Conservation (phyloP, 768 basidiomycete genomes). For the Chalciporus piperatus region DNA sequence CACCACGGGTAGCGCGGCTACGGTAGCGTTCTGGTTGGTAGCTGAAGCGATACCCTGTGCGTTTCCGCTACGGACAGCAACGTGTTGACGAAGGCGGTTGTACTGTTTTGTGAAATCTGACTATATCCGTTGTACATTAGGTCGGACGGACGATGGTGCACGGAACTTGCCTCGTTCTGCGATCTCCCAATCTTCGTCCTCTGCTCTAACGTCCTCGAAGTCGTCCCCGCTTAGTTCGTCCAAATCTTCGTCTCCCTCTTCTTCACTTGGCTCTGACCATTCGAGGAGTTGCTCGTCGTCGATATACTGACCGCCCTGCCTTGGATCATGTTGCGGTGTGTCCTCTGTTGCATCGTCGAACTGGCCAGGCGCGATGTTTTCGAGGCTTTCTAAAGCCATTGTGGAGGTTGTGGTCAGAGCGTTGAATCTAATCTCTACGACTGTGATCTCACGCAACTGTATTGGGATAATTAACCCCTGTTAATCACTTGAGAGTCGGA, state of each 20-base stretch:
- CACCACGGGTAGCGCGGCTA: constrained; percentile 66
- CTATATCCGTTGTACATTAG: constrained; percentile 4
- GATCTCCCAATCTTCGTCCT: constrained; percentile 89
- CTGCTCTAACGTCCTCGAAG: constrained; percentile 60
- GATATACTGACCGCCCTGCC: constrained; percentile 41
- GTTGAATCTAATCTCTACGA: neutral
- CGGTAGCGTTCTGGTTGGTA: constrained; percentile 44
- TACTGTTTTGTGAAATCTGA: constrained; percentile 98
- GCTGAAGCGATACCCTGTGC: constrained; percentile 59
- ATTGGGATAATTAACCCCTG: constrained; percentile 15
- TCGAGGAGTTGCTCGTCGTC: constrained; percentile 36
- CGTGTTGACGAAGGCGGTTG: constrained; percentile 90
- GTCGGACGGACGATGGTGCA: neutral
- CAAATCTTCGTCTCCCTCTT: constrained; percentile 17
- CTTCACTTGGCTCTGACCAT: constrained; percentile 29
- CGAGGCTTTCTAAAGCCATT: constrained; percentile 20
- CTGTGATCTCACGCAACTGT: neutral
- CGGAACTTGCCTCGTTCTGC: constrained; percentile 66
- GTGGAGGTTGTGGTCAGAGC: neutral
- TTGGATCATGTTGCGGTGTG: constrained; percentile 6
- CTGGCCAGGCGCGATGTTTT: constrained; percentile 46
- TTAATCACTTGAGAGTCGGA: too few relatives aligned
- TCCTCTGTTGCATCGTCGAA: constrained; percentile 59
- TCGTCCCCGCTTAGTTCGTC: constrained; percentile 43
- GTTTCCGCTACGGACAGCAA: constrained; percentile 74